Percentiles rank a stretch among this genome's conserved stretches.
Evolutionary conservation across 495 filamentous ascomycete species (phyloP).

Genomic region (Margaritispora aquatica): DNA sequence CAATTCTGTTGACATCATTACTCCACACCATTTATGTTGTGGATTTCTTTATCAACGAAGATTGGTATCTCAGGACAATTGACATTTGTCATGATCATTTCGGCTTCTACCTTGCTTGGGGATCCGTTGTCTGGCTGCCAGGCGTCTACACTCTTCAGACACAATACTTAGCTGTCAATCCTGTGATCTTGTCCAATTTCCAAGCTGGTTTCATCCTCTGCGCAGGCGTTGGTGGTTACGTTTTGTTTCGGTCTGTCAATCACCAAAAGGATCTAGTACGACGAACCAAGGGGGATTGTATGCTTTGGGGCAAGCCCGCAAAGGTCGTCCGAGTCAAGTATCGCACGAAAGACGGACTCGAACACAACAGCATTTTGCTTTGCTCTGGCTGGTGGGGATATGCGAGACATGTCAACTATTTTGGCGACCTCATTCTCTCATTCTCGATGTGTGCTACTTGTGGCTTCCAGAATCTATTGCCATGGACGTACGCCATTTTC

Average conservation of each 20-base stretch:
- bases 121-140: constrained; percentile 38
- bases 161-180: constrained; percentile 40
- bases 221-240: constrained; percentile 35
- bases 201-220: constrained; percentile 26
- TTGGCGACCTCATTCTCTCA: constrained; percentile 38
- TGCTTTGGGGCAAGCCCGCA: constrained; percentile 37
- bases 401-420: constrained; percentile 42
- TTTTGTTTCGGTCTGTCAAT: constrained; percentile 40
- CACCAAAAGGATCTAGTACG: constrained; percentile 42
- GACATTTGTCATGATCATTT: constrained; percentile 48
- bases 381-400: constrained; percentile 46
- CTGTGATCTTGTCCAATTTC: constrained; percentile 28
- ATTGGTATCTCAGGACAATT: constrained; percentile 45
- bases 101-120: constrained; percentile 46
- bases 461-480: constrained; percentile 32
- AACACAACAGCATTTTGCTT: constrained; percentile 35
- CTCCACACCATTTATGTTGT: constrained; percentile 41
- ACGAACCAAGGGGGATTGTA: constrained; percentile 33
- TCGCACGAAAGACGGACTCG: constrained; percentile 33
- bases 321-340: constrained; percentile 33
- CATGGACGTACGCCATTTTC: constrained; percentile 42
- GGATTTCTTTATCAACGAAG: constrained; percentile 47
- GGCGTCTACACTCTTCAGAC: constrained; percentile 42
- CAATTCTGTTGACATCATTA: constrained; percentile 37
- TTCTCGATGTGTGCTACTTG: constrained; percentile 38